Base-by-base conservation (phyloP, 1,139 yeast species). In the Candida sp. region DNA sequence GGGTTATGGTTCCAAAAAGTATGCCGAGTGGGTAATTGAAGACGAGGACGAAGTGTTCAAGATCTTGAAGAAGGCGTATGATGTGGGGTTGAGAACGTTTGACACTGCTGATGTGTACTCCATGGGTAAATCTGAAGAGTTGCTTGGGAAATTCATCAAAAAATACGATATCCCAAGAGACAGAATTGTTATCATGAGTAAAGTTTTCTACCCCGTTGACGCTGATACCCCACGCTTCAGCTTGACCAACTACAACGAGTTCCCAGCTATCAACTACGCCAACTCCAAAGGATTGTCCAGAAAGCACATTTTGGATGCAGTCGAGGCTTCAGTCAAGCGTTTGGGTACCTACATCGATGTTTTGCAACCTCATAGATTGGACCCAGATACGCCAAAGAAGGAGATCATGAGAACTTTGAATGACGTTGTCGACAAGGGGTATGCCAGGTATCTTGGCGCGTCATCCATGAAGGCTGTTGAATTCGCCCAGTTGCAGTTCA, bases 391-490 rank as follows among this genome's bases (percentile, higher is more conserved):
- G 4, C 78, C 82, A 34, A 69, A 71, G 48, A 74, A 72, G 50
- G 87, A 84, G 57, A 76, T 76, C 38, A 81, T 84, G 86, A 72
- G 66, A 55, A 78, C 86, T 1, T 68, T 84, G 55, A 78, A 83
- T 57, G 83, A 78, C 57, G 71, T 80, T 35, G 80, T 83, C 28
- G 73, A 73, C 52, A 55, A 66, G 26, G 88, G 87, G 1, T 63
- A 67, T 34, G 69, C 75, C 5, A 72, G 86, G 50, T 84, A 84
- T 61, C 71, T 84, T 25, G 49, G 49, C 5, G 44, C 41, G 2
- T 37, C 44, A 1, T 37, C 46, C 9, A 37, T 40, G 39, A 34
- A 32, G 9, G 46, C 43, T n/a, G 40, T 39, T 25, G 49, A 39
- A 30, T 47, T 42, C 38, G 49, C 43, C 17, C 39, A 42, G 38